Conservation (phyloP, 306 rosid species). For the Gynostemma pentaphyllum region DNA sequence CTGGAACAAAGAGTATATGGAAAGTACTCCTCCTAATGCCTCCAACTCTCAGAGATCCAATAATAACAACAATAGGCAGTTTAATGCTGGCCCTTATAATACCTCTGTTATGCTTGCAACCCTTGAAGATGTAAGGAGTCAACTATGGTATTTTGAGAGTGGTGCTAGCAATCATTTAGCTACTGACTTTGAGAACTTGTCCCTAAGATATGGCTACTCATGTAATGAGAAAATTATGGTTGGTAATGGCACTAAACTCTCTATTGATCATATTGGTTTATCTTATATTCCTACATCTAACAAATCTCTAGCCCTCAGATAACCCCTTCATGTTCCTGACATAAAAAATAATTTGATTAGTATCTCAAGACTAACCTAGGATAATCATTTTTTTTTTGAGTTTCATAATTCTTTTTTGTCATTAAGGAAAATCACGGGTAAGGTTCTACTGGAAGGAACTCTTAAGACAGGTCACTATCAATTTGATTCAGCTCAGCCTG, state of each 20-base stretch:
- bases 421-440: neutral
- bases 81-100: too few relatives aligned
- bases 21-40: too few relatives aligned
- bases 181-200: neutral
- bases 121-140: neutral
- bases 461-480: neutral
- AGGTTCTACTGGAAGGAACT: neutral
- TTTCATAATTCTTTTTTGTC: neutral
- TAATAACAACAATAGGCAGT: neutral
- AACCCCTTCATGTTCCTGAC: neutral
- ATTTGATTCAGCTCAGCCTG: neutral
- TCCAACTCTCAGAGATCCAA: neutral
- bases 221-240: neutral
- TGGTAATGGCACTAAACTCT: neutral
- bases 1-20: too few relatives aligned
- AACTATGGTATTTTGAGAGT: neutral
- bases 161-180: neutral
- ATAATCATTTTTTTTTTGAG: neutral
- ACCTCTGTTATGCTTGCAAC: neutral
- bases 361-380: neutral
- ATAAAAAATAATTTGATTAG: neutral
- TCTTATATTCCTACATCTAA: neutral
- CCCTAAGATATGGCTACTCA: neutral
- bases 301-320: neutral
- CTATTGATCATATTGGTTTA: neutral